These are phyloP conservation scores for Citrus australasica DNA, from an alignment of 345 rosid species.

Conservation along the genomic window DNA sequence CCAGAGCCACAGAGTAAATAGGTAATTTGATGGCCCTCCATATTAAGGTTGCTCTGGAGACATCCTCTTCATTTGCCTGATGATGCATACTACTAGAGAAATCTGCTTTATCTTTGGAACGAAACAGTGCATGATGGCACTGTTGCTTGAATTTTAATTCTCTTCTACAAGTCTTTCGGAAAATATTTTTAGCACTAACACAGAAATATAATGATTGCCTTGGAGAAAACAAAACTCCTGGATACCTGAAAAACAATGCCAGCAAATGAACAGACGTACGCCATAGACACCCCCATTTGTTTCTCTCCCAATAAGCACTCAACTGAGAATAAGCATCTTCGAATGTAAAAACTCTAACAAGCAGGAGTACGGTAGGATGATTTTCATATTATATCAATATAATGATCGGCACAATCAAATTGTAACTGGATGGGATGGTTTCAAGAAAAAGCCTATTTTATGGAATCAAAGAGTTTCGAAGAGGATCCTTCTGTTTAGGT, in stretches of 20 bases:
- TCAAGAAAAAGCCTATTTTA: background rate
- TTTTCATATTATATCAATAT: background rate
- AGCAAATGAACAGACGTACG: background rate
- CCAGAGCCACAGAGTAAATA: constrained; percentile 75
- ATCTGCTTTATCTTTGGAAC: constrained; percentile 17
- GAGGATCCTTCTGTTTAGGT: background rate
- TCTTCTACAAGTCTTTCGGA: constrained; percentile 8
- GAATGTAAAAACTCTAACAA: background rate
- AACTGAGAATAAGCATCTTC: background rate
- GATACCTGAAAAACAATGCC: constrained; percentile 24
- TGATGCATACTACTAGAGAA: constrained; percentile 4
- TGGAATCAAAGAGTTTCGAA: no score
- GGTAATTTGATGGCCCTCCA: constrained; percentile 94
- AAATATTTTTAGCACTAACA: background rate
- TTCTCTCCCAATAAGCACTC: background rate
- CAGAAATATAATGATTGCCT: constrained; percentile 13
- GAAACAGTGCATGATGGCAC: background rate
- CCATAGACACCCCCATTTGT: background rate
- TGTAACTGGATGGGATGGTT: background rate
- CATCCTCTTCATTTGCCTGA: constrained; percentile 38
- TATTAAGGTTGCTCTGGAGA: constrained; percentile 52
- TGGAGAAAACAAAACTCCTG: constrained; percentile 11
- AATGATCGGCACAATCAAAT: background rate
- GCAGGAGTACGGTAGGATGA: background rate
- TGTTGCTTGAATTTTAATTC: constrained; percentile 3